Evolutionary conservation across 257 asterid genomes (phyloP).

Genomic region (Scutellaria minor): DNA sequence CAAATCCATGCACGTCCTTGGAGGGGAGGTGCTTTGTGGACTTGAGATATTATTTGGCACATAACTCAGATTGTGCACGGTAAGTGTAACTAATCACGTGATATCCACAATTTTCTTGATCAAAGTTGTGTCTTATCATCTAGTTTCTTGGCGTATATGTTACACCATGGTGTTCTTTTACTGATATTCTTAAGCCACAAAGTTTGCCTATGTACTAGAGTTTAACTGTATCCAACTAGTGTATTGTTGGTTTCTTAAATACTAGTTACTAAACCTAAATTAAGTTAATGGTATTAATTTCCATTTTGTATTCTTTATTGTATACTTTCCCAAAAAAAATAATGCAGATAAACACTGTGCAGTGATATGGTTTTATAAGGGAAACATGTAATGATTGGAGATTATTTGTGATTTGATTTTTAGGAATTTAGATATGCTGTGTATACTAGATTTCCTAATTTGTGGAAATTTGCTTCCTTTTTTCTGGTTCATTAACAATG

Average conservation of each 20-base stretch:
- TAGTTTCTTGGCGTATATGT: neutral
- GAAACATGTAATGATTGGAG: neutral
- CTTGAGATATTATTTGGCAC: constrained; percentile 67
- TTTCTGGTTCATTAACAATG: neutral
- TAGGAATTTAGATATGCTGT: neutral
- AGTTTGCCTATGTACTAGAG: neutral
- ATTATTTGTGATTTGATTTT: neutral
- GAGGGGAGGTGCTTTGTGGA: constrained; percentile 82
- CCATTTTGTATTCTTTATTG: too few species aligned
- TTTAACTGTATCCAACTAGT: neutral
- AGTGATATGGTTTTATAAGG: neutral
- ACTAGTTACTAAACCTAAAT: constrained; percentile 11
- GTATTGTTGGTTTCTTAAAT: neutral
- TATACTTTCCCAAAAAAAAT: neutral
- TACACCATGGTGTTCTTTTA: neutral
- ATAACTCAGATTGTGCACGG: constrained; percentile 86
- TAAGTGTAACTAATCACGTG: constrained; percentile 26
- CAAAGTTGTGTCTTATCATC: neutral
- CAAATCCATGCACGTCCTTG: constrained; percentile 55
- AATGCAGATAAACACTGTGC: neutral
- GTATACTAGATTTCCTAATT: neutral
- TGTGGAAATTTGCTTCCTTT: too few species aligned
- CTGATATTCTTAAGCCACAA: constrained; percentile 23
- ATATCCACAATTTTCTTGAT: neutral
- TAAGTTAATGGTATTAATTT: neutral